These are phyloP conservation scores for Pseudogymnoascus verrucosus DNA, from an alignment of 2,329 filamentous ascomycete species.

Conservation along the genomic window DNA sequence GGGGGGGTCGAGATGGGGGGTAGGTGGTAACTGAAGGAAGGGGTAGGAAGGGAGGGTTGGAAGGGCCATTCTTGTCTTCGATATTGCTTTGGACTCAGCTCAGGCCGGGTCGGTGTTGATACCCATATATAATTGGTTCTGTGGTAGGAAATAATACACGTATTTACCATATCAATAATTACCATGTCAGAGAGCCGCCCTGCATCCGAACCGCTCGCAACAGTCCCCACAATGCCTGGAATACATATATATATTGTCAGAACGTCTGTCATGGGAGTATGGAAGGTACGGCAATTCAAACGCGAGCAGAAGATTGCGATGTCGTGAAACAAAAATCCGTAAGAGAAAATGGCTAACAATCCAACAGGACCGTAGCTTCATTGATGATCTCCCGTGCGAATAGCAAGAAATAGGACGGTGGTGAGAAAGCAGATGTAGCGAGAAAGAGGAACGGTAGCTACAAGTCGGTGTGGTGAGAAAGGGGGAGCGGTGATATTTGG, in stretches of 20 bases:
- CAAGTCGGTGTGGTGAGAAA: not conserved
- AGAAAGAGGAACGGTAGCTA: not conserved
- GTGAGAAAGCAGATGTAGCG: not conserved
- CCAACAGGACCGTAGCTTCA: too few species aligned
- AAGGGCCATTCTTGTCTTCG: not conserved
- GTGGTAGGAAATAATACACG: not conserved
- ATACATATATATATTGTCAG: too few species aligned
- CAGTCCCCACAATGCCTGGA: not conserved
- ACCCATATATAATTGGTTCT: not conserved
- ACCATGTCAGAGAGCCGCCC: not conserved
- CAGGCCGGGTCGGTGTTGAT: not conserved
- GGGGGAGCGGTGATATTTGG: not conserved
- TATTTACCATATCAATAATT: not conserved
- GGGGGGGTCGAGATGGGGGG: not conserved
- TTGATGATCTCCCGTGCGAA: too few species aligned
- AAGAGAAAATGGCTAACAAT: too few species aligned
- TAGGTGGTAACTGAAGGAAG: not conserved
- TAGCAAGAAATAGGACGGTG: not conserved
- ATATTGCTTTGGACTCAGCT: not conserved
- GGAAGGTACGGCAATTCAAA: too few species aligned
- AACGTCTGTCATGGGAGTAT: too few species aligned
- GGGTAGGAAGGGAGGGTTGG: not conserved
- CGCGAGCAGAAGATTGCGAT: too few species aligned
- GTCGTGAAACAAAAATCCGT: too few species aligned
- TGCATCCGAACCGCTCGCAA: not conserved